A percentile compares a stretch with the other conserved stretches of the same genome.
Evolutionary conservation across 2,329 filamentous ascomycete genomes (phyloP).

Genomic region (Ophiostoma perfectum): DNA sequence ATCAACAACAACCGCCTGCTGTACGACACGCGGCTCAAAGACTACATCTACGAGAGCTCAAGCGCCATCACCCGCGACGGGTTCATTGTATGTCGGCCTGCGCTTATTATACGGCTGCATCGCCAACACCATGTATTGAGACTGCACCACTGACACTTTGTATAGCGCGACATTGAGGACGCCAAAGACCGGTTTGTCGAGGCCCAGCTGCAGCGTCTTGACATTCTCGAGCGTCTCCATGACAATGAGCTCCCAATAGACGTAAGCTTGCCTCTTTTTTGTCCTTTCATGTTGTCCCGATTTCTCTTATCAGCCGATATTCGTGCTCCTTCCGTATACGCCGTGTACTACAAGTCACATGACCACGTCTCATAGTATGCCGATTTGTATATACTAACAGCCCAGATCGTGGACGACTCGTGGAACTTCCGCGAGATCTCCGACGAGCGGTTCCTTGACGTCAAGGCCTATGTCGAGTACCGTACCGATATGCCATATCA

Average conservation of each 20-base stretch:
- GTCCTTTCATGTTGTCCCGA: constrained; percentile 17
- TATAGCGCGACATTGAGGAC: constrained; percentile 30
- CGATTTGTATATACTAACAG: background rate
- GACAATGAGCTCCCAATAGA: constrained; percentile 44
- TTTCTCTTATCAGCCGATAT: background rate
- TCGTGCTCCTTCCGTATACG: background rate
- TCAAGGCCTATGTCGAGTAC: constrained; percentile 27
- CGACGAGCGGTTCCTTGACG: constrained; percentile 24
- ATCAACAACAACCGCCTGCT: constrained; percentile 28
- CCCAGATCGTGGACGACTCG: constrained; percentile 25
- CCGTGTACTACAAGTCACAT: background rate
- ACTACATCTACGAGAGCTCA: constrained; percentile 17
- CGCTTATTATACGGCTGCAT: background rate
- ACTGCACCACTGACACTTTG: constrained; percentile 19
- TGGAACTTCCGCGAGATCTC: constrained; percentile 26
- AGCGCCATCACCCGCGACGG: constrained; percentile 21
- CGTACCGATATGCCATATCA: constrained; percentile 26
- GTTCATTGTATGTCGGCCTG: constrained; percentile 24
- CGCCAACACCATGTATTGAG: background rate
- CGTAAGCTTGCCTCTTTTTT: constrained; percentile 37
- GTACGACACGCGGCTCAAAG: constrained; percentile 24
- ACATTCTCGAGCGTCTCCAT: constrained; percentile 42
- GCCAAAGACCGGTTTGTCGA: constrained; percentile 43
- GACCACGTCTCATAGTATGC: background rate
- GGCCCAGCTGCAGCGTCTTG: constrained; percentile 42